phyloP scores from a whole-genome alignment of 108 stramenopile genomes.

The Aurantiochytrium sp. region DNA sequence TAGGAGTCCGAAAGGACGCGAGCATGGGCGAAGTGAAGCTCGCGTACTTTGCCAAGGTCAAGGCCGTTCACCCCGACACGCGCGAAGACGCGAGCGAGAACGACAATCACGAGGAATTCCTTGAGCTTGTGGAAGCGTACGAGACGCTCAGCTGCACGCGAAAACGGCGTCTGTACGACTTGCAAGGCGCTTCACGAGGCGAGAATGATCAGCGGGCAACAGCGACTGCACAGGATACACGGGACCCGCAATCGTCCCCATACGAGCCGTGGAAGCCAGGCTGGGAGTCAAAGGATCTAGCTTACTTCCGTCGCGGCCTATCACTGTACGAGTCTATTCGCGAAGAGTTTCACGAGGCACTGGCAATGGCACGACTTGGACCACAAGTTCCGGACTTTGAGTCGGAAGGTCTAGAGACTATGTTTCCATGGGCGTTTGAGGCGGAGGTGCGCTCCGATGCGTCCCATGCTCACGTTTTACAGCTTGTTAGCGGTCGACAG shows the following conservation, averaged over 20 bases:
- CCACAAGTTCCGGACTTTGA: not conserved
- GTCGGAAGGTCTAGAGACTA: not conserved
- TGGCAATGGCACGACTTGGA: not conserved
- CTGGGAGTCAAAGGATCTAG: not conserved
- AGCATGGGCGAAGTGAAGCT: not conserved
- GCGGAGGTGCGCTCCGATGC: not conserved
- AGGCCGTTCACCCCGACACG: not conserved
- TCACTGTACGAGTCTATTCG: not conserved
- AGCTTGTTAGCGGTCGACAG: constrained; percentile 4
- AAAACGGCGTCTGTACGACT: not conserved
- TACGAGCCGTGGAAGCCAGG: not conserved
- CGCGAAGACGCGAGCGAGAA: not conserved
- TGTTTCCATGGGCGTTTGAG: constrained; percentile 13
- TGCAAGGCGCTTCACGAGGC: not conserved
- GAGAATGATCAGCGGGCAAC: too few species aligned
- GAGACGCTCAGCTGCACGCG: not conserved
- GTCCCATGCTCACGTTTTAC: not conserved
- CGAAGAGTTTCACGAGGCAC: not conserved
- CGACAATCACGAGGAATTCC: not conserved
- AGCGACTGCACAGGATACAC: too few species aligned
- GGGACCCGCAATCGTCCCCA: not conserved
- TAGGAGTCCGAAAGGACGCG: not conserved
- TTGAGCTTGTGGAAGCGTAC: not conserved
- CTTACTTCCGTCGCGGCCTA: not conserved
- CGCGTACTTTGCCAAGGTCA: not conserved